These are phyloP conservation scores for Chernovozyma sophiae-reginae DNA, from an alignment of 1,139 yeast genomes.

Conservation along the genomic window DNA sequence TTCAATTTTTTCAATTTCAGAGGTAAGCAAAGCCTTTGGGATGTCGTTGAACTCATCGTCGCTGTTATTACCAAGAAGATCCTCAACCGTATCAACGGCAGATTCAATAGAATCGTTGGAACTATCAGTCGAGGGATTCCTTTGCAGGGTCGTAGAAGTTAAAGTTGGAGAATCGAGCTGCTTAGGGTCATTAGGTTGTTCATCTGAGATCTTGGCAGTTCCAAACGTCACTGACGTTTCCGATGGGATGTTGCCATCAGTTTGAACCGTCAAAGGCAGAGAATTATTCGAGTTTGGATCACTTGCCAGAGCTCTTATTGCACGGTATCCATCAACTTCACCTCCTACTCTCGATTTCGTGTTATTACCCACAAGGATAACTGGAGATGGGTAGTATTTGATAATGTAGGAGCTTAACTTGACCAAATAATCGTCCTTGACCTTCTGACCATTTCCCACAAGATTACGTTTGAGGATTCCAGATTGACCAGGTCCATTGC, in stretches of 20 bases:
- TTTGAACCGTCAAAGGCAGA: no score
- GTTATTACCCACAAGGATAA: slow-evolving; percentile 33
- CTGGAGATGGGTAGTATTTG: slow-evolving; percentile 41
- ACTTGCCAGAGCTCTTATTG: no score
- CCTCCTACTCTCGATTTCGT: not conserved
- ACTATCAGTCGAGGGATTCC: no score
- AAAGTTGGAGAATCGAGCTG: no score
- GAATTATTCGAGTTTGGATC: no score
- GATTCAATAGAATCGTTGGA: slow-evolving; percentile 5
- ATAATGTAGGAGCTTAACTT: slow-evolving; percentile 38
- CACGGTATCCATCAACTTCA: no score
- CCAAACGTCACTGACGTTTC: no score
- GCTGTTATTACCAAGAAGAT: not conserved
- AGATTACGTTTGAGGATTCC: not conserved
- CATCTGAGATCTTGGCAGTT: no score
- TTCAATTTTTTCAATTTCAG: not conserved
- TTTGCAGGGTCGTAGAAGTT: no score
- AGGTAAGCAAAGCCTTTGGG: not conserved
- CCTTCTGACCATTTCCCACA: not conserved
- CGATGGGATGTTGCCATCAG: no score
- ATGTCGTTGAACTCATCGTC: not conserved
- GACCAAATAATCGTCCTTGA: slow-evolving; percentile 23
- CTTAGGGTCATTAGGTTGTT: no score
- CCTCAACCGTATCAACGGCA: slow-evolving; percentile 4
- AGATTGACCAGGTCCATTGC: not conserved